A percentile compares a stretch with the other conserved stretches of the same genome.
Evolutionary conservation across 2,329 filamentous ascomycete species (phyloP).

Genomic region (Botrytis aclada): DNA sequence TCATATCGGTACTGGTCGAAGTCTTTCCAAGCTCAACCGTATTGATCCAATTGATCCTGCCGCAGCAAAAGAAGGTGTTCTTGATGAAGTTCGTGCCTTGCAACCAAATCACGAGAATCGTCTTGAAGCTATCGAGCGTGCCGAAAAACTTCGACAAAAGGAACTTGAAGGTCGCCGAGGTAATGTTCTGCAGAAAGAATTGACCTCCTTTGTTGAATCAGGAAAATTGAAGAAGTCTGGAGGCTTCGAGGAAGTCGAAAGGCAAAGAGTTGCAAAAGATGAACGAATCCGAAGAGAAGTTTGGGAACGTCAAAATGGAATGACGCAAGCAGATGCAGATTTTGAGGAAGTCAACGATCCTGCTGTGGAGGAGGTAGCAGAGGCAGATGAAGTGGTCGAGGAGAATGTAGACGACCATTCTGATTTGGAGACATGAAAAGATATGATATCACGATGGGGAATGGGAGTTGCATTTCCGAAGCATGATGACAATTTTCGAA

Average conservation of each 20-base stretch:
- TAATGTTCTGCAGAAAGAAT: constrained; percentile 76
- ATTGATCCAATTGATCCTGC: constrained; percentile 62
- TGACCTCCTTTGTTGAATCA: constrained; percentile 80
- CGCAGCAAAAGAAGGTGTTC: constrained; percentile 83
- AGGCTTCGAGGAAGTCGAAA: constrained; percentile 89
- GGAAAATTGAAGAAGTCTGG: constrained; percentile 94
- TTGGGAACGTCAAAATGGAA: constrained; percentile 63
- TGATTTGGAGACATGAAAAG: constrained; percentile 5
- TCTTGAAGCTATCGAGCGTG: constrained; percentile 94
- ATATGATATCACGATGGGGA: constrained; percentile 10
- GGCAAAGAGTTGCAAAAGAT: constrained; percentile 78
- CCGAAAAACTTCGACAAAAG: constrained; percentile 84
- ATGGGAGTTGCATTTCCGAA: not conserved
- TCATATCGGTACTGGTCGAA: constrained; percentile 50
- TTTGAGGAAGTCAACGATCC: constrained; percentile 4
- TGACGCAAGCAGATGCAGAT: constrained; percentile 34
- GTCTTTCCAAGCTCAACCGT: constrained; percentile 53
- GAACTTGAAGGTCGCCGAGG: constrained; percentile 74
- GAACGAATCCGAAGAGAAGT: constrained; percentile 81
- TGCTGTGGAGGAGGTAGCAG: constrained; percentile 4
- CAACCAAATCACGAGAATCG: constrained; percentile 92
- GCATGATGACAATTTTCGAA: not conserved
- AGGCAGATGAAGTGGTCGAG: not conserved
- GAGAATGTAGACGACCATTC: constrained; percentile 2
- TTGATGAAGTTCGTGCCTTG: constrained; percentile 89